Percentiles rank a stretch among this genome's conserved stretches.
These are phyloP conservation scores for Dujonia santamariae DNA, from an alignment of 1,139 yeast species.

Conservation along the genomic window DNA sequence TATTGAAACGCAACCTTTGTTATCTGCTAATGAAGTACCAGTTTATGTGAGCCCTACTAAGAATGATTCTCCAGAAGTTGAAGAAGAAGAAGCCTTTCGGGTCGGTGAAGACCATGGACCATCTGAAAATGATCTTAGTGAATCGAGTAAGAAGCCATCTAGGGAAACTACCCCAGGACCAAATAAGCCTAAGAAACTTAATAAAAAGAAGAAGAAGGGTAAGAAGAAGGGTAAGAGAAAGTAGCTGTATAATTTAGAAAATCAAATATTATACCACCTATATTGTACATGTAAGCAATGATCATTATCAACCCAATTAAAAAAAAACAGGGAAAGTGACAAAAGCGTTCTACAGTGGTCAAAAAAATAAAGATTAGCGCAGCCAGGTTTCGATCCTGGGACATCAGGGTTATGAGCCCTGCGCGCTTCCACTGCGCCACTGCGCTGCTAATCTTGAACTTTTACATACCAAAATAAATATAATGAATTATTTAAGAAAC, in stretches of 20 bases:
- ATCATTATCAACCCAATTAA: not conserved
- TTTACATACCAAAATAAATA: no score
- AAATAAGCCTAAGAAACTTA: conserved; percentile 10
- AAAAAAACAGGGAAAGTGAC: not conserved
- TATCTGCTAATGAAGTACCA: conserved; percentile 1
- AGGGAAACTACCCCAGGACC: conserved; percentile 3
- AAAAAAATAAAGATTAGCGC: conserved; percentile 60
- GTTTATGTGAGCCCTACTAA: conserved; percentile 1
- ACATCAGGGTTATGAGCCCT: conserved; percentile 98
- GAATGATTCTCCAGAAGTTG: conserved; percentile 2
- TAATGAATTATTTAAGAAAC: no score
- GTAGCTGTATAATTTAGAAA: no score
- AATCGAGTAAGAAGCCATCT: not conserved
- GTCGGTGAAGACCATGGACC: conserved; percentile 3
- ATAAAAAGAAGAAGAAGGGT: conserved; percentile 16
- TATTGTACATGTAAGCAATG: not conserved
- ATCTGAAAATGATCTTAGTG: conserved; percentile 1
- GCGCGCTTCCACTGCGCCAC: conserved; percentile 99
- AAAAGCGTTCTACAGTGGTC: no score
- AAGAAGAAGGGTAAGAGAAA: conserved; percentile 13
- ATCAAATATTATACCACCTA: not conserved
- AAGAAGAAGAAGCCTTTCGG: not conserved
- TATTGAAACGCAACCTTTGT: conserved; percentile 6
- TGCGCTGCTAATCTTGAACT: conserved; percentile 56
- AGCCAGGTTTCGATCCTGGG: conserved; percentile 97